These are phyloP conservation scores for Oemleria cerasiformis DNA, from an alignment of 306 rosid genomes.

Conservation along the genomic window DNA sequence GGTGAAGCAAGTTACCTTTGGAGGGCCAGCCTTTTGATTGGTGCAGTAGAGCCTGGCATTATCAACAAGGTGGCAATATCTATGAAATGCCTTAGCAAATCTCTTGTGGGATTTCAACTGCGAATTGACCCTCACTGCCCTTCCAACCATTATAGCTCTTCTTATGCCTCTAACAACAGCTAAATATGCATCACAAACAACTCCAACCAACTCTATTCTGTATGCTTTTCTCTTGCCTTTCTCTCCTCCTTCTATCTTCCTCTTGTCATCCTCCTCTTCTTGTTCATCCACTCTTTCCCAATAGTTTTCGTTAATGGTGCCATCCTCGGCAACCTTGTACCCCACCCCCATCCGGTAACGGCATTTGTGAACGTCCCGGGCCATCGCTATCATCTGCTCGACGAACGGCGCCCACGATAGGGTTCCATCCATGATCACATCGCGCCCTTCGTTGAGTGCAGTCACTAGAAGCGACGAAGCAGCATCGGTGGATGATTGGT, in stretches of 20 bases:
- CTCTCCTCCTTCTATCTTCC: slow-evolving; percentile 15
- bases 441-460: slow-evolving; percentile 83
- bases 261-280: slow-evolving; percentile 31
- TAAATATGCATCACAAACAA: slow-evolving; percentile 85
- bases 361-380: slow-evolving; percentile 67
- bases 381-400: slow-evolving; percentile 78
- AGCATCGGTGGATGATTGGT: slow-evolving; percentile 77
- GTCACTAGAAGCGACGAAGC: slow-evolving; percentile 87
- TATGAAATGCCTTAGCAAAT: slow-evolving; percentile 72
- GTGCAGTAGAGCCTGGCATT: slow-evolving; percentile 68
- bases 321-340: slow-evolving; percentile 63
- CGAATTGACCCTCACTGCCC: slow-evolving; percentile 90
- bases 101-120: slow-evolving; percentile 89
- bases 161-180: slow-evolving; percentile 95
- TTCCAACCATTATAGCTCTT: slow-evolving; percentile 73
- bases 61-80: slow-evolving; percentile 78
- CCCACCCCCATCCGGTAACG: slow-evolving; percentile 89
- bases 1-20: slow-evolving; percentile 47
- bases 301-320: slow-evolving; percentile 62
- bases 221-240: slow-evolving; percentile 48
- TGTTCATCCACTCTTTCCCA: slow-evolving; percentile 64
- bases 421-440: slow-evolving; percentile 91
- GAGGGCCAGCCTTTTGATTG: slow-evolving; percentile 50
- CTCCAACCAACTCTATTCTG: slow-evolving; percentile 89
- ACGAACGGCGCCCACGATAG: slow-evolving; percentile 89